Evolutionary conservation across 495 filamentous ascomycete species (phyloP).

Genomic region (Xylaria curta): DNA sequence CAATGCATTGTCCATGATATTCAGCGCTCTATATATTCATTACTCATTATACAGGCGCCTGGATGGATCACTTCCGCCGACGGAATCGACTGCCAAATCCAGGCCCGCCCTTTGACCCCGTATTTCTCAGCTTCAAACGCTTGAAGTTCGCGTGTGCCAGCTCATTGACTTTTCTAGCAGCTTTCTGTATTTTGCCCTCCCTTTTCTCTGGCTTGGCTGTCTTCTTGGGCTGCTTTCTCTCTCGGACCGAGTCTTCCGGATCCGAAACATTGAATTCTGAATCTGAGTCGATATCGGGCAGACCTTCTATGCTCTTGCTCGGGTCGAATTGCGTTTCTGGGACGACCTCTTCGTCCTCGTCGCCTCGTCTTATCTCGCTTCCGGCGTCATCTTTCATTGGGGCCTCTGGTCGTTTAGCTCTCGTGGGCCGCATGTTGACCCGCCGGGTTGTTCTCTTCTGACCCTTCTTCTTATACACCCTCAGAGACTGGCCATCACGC

Average conservation of each 20-base stretch:
- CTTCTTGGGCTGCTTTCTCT: slow-evolving; percentile 39
- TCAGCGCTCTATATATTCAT: slow-evolving; percentile 3
- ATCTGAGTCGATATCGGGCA: slow-evolving; percentile 34
- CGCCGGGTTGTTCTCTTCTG: slow-evolving; percentile 84
- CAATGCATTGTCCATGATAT: neutral
- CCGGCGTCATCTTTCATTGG: slow-evolving; percentile 37
- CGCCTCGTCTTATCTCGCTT: neutral
- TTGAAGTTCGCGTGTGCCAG: slow-evolving; percentile 84
- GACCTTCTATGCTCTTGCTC: slow-evolving; percentile 31
- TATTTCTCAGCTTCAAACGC: slow-evolving; percentile 76
- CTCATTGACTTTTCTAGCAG: slow-evolving; percentile 70
- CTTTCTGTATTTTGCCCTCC: slow-evolving; percentile 62
- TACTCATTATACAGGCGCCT: slow-evolving; percentile 9
- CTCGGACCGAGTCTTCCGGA: slow-evolving; percentile 41
- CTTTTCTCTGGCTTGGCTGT: slow-evolving; percentile 41
- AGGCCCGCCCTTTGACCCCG: slow-evolving; percentile 59
- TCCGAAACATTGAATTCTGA: slow-evolving; percentile 31
- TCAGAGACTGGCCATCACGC: slow-evolving; percentile 56
- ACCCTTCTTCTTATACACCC: slow-evolving; percentile 88
- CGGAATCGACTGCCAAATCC: slow-evolving; percentile 56
- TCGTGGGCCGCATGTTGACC: slow-evolving; percentile 70
- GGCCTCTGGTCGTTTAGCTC: slow-evolving; percentile 47
- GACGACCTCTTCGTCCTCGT: slow-evolving; percentile 39
- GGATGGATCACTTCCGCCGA: slow-evolving; percentile 46
- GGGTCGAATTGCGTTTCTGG: slow-evolving; percentile 53